These are phyloP conservation scores for Psilocybe cubensis DNA, from an alignment of 768 basidiomycete species.

Conservation along the genomic window DNA sequence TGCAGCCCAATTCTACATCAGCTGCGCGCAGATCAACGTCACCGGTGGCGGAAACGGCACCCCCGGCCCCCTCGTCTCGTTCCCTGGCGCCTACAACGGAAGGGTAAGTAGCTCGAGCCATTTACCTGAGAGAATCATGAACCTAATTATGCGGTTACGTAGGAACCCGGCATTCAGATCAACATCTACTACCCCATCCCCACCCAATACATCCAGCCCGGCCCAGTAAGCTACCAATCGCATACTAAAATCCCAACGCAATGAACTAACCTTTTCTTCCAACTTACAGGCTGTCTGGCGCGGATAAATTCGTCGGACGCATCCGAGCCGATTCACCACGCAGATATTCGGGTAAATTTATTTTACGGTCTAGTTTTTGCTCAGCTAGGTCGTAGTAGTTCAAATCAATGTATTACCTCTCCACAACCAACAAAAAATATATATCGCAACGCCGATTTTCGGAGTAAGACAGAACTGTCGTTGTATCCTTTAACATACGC, in stretches of 20 bases:
- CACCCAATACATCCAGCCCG: constrained; percentile 24
- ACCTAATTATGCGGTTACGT: not conserved
- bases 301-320: constrained; percentile 13
- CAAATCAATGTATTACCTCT: no score
- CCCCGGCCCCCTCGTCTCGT: constrained; percentile 23
- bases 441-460: no score
- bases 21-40: constrained; percentile 44
- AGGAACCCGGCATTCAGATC: constrained; percentile 26
- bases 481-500: no score
- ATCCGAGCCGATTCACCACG: no score
- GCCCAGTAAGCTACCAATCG: constrained; percentile 19
- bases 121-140: not conserved
- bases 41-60: constrained; percentile 38
- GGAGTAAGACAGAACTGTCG: no score
- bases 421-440: no score
- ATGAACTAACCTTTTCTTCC: not conserved
- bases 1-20: constrained; percentile 39
- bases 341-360: no score
- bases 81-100: constrained; percentile 26
- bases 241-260: not conserved
- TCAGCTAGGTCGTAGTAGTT: no score
- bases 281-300: constrained; percentile 22
- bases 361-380: no score
- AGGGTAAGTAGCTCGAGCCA: constrained; percentile 4
- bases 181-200: constrained; percentile 28